Base-by-base conservation (phyloP, 306 rosid genomes). In the Glycine latifolia region DNA sequence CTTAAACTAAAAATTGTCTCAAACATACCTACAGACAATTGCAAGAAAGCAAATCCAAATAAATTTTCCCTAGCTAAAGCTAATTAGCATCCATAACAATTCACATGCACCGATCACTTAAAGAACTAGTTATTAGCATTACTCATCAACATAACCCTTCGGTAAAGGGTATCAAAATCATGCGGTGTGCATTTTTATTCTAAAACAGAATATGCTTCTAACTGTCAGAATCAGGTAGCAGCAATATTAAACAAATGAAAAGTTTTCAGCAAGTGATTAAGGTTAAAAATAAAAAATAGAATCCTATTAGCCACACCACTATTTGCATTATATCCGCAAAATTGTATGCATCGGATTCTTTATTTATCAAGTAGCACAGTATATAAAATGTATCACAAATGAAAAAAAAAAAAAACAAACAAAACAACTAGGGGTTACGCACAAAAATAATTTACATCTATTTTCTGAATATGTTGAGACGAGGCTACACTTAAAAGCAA, bases 401-500 rank as follows among this genome's bases (percentile, higher is more conserved):
- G 31, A 26, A 26, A 26, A 26, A 17, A 59, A 33, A 68, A 52
- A 48, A 83, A 20, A 20, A 20, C 20, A 20, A 20, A 20, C 20
- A 20, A 20, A 12, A 12, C 44, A 39, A 39, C 7, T 39, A 39
- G 6, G 0, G 6, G 3, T 39, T 39, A 39, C 7, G 35, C 68
- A 80, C 69, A 71, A 83, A 75, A 72, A 81, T 11, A 84, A 89
- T 87, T 81, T 89, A 89, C 91, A 87, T 47, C 71, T 79, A 39
- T 67, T n/a, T 41, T 81, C 79, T 55, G 62, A 54, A 61, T 49
- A 46, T 2, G 31, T 71, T 73, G 78, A 33, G 17, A 76, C 13
- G 9, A 67, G 52, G 50, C 31, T 62, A 75, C 59, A 66, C 44
- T 26, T 62, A 75, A 13, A 66, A 54, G 71, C 66, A 80, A 52